Evolutionary conservation across 257 asterid genomes (phyloP), one percentile per base, ranked within the genome.

Genomic region (Primulina huaijiensis): DNA sequence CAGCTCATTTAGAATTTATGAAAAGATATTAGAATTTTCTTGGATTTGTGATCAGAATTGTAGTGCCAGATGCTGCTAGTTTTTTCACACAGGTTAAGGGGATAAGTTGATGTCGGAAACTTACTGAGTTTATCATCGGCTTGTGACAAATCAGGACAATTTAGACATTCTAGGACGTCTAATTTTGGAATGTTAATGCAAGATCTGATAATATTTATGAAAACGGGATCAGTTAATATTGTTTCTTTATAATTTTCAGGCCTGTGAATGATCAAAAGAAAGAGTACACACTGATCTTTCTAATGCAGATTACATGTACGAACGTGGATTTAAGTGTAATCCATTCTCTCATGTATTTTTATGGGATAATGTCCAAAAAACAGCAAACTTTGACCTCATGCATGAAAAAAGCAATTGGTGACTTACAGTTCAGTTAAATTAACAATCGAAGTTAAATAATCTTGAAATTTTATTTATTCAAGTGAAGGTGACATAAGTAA

Each of bases 1-100:
- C 82, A 75, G 31, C 46, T 55, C 82, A 75, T 78, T 81, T 25
- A 27, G 16, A 72, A 60, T 46, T 33, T 34, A 31, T 60, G 73
- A 68, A 81, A 34, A 66, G 70, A 55, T 46, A 23, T 17, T 69
- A 23, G 68, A 27, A 31, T 70, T 73, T 69, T 73, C 70, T 64
- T 61, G 37, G 61, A n/a, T 50, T 25, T 65, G 33, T 71, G 29
- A 65, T n/a, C 17, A 50, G 76, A 77, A 70, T 21, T 37, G 59
- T 65, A 35, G 11, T 33, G 31, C 17, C 80, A 76, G 76, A 64
- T 75, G 78, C 66, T 65, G 35, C 43, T 4, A 67, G 11, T 31
- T 71, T 50, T 8, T 43, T 19, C 40, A 56, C 70, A 31, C 62
- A 60, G 53, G 7, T 27, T 50, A 40, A 66, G 20, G 10, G 29